These are phyloP conservation scores for Eucalyptus tenuipes DNA, from an alignment of 345 rosid species.

Conservation along the genomic window DNA sequence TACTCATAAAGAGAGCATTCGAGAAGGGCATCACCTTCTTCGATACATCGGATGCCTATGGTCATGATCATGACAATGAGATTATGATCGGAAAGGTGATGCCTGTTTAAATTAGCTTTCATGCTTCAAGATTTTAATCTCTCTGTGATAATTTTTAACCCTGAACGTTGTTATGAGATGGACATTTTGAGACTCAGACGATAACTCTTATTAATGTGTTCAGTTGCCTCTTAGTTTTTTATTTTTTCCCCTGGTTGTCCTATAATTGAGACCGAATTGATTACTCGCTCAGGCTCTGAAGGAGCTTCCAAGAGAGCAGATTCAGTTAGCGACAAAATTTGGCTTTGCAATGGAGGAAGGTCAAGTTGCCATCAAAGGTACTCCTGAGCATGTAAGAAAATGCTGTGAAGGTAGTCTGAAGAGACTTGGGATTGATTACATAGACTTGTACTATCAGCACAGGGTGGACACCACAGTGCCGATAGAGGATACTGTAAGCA, in stretches of 20 bases:
- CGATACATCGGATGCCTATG: slow-evolving; percentile 26
- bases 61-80: slow-evolving; percentile 25
- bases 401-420: slow-evolving; percentile 45
- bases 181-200: background rate
- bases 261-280: background rate
- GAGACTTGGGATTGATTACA: slow-evolving; percentile 32
- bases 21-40: slow-evolving; percentile 34
- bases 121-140: background rate
- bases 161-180: background rate
- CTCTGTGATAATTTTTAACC: background rate
- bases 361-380: slow-evolving; percentile 11
- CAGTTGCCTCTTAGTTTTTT: background rate
- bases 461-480: slow-evolving; percentile 39
- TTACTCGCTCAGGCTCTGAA: slow-evolving; percentile 22
- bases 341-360: slow-evolving; percentile 3
- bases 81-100: slow-evolving; percentile 36
- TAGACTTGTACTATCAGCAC: slow-evolving; percentile 49
- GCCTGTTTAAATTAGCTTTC: background rate
- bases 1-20: slow-evolving; percentile 20
- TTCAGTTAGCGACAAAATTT: slow-evolving; percentile 46
- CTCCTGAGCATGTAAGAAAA: slow-evolving; percentile 27
- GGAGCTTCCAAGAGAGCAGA: slow-evolving; percentile 34
- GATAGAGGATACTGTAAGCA: slow-evolving; percentile 38
- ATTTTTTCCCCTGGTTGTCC: background rate
- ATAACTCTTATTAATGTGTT: background rate